Base-by-base conservation (phyloP, 164 flowering plant species). In the Malania oleifera region DNA sequence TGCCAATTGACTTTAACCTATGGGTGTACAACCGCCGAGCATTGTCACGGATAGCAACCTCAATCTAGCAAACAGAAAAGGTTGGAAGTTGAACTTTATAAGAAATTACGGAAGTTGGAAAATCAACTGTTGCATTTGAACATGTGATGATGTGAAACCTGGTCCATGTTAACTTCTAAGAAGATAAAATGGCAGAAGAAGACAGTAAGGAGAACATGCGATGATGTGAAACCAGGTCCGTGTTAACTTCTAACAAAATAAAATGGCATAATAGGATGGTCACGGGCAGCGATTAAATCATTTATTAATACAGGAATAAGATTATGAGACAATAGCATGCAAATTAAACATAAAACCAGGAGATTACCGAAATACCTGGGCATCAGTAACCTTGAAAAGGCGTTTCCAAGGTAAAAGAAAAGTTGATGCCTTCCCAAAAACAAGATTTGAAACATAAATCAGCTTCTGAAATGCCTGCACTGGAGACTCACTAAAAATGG, bases 381-480 rank as follows among this genome's bases (percentile, higher is more conserved):
- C 38, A 74, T 91, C 98, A 19, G 98, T 84, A 65, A 89, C 78
- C 70, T 84, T 85, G 70, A 95, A 95, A 56, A 95, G 83, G 50
- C 99, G 96, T 69, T 91, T 95, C 99, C 99, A 95, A 51, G 99
- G 99, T 74, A 95, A 73, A 73, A 95, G 96, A 68, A 95, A 95
- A 11, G 83, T 61, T 29, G 99, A 82, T 44, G 99, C 98, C 58
- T 84, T 96, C 22, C 99, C 98, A 77, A 95, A 95, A 25, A 95
- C 96, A 65, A 89, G 90, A 24, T 77, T 87, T 37, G 99, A 95
- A 27, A 95, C 96, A 75, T 95, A 95, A 29, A 95, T 81, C 63
- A 95, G 72, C 86, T 84, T 95, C 87, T 89, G 95, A 79, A 95
- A 95, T 71, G 96, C 98, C 99, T 95, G 97, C 93, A 83, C 85